Percentiles rank a stretch among this genome's conserved stretches.
Conservation (phyloP, 2,329 filamentous ascomycete species). For the Cladosporium sp. region DNA sequence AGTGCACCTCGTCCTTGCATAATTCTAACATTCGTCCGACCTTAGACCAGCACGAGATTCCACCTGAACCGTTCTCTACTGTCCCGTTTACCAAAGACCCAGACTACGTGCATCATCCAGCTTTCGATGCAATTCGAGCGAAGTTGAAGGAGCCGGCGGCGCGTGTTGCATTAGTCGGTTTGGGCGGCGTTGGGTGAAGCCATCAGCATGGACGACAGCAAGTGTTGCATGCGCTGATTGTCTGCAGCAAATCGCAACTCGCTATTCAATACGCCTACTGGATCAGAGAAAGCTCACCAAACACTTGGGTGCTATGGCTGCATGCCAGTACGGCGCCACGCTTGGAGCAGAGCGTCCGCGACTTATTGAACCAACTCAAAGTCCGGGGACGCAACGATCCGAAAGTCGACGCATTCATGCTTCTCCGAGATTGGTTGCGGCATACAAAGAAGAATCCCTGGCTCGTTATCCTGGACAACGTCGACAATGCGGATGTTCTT, state of each 20-base stretch:
- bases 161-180: conserved; percentile 17
- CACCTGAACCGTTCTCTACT: neutral
- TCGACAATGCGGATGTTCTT: neutral
- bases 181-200: conserved; percentile 22
- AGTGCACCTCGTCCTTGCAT: too few species aligned
- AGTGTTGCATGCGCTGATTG: neutral
- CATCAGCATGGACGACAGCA: neutral
- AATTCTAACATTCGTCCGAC: too few species aligned
- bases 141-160: conserved; percentile 11
- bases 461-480: neutral
- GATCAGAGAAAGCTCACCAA: conserved; percentile 8
- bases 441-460: neutral
- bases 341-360: conserved; percentile 13
- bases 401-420: neutral
- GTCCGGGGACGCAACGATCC: neutral
- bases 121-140: conserved; percentile 9
- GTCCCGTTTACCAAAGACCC: conserved; percentile 19
- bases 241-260: conserved; percentile 23
- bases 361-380: conserved; percentile 14
- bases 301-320: conserved; percentile 22
- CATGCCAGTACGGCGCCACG: conserved; percentile 20
- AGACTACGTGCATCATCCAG: conserved; percentile 17
- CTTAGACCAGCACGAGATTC: too few species aligned
- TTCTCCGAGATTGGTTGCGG: neutral
- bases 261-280: conserved; percentile 20